A percentile compares a stretch with the other conserved stretches of the same genome.
Conservation (phyloP, 2,329 filamentous ascomycete species). For the Xylaria sp. region DNA sequence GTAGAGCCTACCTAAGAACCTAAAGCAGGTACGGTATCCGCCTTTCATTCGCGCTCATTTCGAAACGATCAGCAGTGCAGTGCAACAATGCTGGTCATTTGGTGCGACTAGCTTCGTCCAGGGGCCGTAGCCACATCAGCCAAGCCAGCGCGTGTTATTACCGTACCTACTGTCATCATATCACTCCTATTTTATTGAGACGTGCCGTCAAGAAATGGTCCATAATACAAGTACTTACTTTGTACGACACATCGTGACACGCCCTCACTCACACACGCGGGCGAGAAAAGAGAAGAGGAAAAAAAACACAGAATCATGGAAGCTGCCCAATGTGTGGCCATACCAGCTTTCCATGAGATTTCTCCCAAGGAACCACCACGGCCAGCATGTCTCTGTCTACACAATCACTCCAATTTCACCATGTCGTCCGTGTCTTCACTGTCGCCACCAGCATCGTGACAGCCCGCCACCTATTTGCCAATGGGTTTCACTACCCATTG, state of each 20-base stretch:
- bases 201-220: not conserved
- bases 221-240: not conserved
- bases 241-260: constrained; percentile 2
- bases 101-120: constrained; percentile 1
- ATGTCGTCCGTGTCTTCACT: constrained; percentile 32
- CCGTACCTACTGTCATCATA: not conserved
- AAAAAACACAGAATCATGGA: constrained; percentile 16
- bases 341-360: constrained; percentile 21
- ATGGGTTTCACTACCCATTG: constrained; percentile 39
- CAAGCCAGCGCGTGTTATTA: constrained; percentile 14
- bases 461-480: constrained; percentile 37
- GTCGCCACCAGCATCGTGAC: constrained; percentile 35
- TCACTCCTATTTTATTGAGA: constrained; percentile 28
- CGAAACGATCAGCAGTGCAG: constrained; percentile 27
- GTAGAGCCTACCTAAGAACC: not conserved
- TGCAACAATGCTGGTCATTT: constrained; percentile 8
- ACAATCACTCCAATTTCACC: constrained; percentile 33
- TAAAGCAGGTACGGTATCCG: not conserved
- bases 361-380: constrained; percentile 17
- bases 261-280: not conserved
- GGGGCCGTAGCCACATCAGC: constrained; percentile 13
- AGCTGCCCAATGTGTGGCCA: constrained; percentile 12
- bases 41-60: constrained; percentile 8
- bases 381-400: constrained; percentile 27
- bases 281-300: not conserved